Base-by-base conservation (phyloP, 257 asterid genomes). In the Salvia rosmarinus region DNA sequence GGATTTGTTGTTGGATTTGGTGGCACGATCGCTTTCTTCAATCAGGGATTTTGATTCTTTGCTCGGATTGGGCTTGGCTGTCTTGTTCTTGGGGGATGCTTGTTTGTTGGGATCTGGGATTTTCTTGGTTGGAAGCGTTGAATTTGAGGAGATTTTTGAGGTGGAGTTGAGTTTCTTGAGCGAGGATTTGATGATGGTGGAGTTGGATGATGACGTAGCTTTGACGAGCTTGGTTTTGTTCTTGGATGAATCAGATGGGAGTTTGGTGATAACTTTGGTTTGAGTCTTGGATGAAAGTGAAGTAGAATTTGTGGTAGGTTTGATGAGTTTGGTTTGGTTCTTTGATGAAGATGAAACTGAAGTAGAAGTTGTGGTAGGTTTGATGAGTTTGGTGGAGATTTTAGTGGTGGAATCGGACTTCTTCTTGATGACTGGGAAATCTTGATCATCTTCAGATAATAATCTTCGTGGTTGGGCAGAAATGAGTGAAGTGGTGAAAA, bases 111-210 rank as follows among this genome's bases (percentile, higher is more conserved):
- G 87, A 83, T 87, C 91, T 84, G 91, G 74, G 21, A 89, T 65
- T 55, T 84, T 92, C 74, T 83, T 91, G 75, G 79, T 35, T 11
- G 60, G 6, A 3, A 75, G 49, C 11, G 83, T 80, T 68, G 86
- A 76, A 66, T 84, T 82, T 55, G 88, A 44, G 65, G 84, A 60
- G 71, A 81, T 14, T 9, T 83, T 86, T 17, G 96, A 81, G 49
- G 92, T 88, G 79, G 95, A 72, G 76, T 90, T 92, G 71, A 86
- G 86, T 64, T 88, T 92, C 81, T 85, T 86, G 82, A 83, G 1
- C 67, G 78, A 85, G 79, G 81, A 30, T 84, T 86, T 85, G 62
- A 82, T 8, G 65, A 25, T 25, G 73, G 60, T 39, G 80, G 30
- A 42, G 37, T 59, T 47, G 20, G 54, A 32, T 35, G 60, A 32